Percentiles rank a stretch among this genome's conserved stretches.
Conservation (phyloP, 805 yeast species). For the Pichia gijzeniarum region DNA sequence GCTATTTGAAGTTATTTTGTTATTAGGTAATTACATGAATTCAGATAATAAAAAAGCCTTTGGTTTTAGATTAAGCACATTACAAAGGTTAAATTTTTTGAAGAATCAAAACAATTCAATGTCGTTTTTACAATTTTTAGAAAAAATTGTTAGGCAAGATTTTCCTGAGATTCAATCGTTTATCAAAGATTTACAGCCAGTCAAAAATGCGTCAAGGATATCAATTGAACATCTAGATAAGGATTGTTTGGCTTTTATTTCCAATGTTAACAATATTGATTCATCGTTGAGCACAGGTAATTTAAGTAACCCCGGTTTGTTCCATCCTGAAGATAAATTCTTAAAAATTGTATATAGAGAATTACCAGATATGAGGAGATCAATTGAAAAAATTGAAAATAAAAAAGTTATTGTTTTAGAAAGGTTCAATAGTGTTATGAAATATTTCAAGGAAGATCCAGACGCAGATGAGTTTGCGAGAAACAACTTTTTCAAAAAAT, state of each 20-base stretch:
- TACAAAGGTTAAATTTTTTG: slow-evolving; percentile 83
- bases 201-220: slow-evolving; percentile 57
- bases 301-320: slow-evolving; percentile 64
- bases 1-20: slow-evolving; percentile 75
- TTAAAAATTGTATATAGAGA: slow-evolving; percentile 54
- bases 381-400: slow-evolving; percentile 56
- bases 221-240: slow-evolving; percentile 74
- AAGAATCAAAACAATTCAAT: slow-evolving; percentile 83
- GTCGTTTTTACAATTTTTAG: slow-evolving; percentile 90
- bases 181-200: slow-evolving; percentile 61
- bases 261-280: slow-evolving; percentile 60
- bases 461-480: slow-evolving; percentile 55
- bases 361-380: slow-evolving; percentile 68
- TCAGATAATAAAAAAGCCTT: slow-evolving; percentile 85
- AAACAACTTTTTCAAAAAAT: slow-evolving; percentile 67
- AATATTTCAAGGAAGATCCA: slow-evolving; percentile 85
- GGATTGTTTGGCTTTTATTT: slow-evolving; percentile 63
- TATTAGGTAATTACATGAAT: slow-evolving; percentile 96
- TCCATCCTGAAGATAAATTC: slow-evolving; percentile 82
- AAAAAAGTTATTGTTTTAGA: slow-evolving; percentile 56
- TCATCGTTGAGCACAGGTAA: slow-evolving; percentile 77
- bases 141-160: slow-evolving; percentile 73
- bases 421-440: slow-evolving; percentile 69
- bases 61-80: slow-evolving; percentile 87
- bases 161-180: slow-evolving; percentile 76